Base-by-base conservation (phyloP, 2,329 filamentous ascomycete genomes). In the Penicillium janthinellum region DNA sequence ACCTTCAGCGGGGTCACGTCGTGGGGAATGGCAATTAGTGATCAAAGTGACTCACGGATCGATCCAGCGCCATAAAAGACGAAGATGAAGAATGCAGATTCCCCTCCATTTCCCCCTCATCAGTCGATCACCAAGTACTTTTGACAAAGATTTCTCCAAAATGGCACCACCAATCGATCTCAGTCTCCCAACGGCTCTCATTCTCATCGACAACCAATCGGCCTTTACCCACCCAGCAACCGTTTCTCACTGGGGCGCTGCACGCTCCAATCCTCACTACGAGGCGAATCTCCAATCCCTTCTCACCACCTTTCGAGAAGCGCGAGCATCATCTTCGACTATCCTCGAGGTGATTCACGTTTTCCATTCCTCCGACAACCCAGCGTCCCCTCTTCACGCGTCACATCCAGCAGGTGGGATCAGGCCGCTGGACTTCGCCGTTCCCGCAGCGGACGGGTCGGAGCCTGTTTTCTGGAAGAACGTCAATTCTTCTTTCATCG, bases 191-290 rank as follows among this genome's bases (percentile, higher is more conserved):
- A 81, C 80, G 1, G 79, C 77, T 5, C 72, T 83, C 37, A 71
- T 83, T 54, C 67, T 83, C 11, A 80, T 83, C 55, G 81, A 83
- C 68, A 77, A 80, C 41, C 81, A 83, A 68, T 66, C 74, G 25
- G 80, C 67, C 47, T 79, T 83, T 67, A 68, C 63, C 15, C 70
- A 78, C 38, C 71, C 67, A 51, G 44, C 53, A 22, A 66, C 60
- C 5, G 20, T 56, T 10, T 73, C 74, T 3, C 69, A 76, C 64
- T 81, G 76, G 75, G 78, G 79, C 10, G 65, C 70, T 5, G 64
- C 69, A 8, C 77, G 80, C 47, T 81, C 78, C 56, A 83, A 80
- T 51, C 79, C 78, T 2, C 52, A 65, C 17, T 81, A 80, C 48
- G 79, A 83, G 64, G 48, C 60, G 11, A 83, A 82, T 62, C 66